Conservation (phyloP, 2,329 filamentous ascomycete genomes). For the Sarocladium brachiariae region DNA sequence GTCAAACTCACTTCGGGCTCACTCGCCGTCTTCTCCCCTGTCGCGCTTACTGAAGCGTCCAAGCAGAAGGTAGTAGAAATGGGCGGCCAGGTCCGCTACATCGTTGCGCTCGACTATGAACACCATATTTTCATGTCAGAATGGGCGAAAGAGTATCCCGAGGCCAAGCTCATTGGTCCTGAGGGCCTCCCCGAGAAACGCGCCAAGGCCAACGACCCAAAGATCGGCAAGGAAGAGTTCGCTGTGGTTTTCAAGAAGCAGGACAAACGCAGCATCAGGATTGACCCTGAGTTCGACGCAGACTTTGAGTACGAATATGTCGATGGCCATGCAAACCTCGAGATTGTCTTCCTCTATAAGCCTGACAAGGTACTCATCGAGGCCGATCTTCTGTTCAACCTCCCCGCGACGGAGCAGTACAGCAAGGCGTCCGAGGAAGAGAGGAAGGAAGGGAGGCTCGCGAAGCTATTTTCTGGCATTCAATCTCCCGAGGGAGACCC, state of each 20-base stretch:
- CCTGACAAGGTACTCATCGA: constrained; percentile 74
- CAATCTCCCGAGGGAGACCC: constrained; percentile 58
- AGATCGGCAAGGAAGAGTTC: constrained; percentile 50
- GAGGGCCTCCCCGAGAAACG: constrained; percentile 82
- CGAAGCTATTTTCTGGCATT: constrained; percentile 41
- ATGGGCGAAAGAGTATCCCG: constrained; percentile 74
- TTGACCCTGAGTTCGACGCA: constrained; percentile 72
- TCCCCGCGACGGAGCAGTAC: constrained; percentile 84
- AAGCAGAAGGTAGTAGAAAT: constrained; percentile 56
- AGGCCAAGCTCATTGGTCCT: constrained; percentile 73
- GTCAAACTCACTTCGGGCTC: constrained; percentile 71
- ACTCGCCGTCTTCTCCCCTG: constrained; percentile 87
- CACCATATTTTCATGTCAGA: constrained; percentile 90
- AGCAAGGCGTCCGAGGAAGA: constrained; percentile 49
- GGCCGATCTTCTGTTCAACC: constrained; percentile 87
- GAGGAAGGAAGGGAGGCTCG: constrained; percentile 28
- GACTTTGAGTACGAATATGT: constrained; percentile 88
- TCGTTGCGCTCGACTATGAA: constrained; percentile 82
- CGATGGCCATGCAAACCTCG: constrained; percentile 71
- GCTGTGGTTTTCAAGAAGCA: constrained; percentile 59
- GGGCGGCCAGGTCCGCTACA: constrained; percentile 69
- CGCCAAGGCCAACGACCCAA: constrained; percentile 38
- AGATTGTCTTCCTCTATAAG: constrained; percentile 81
- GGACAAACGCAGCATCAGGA: constrained; percentile 41
- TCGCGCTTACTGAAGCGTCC: constrained; percentile 72